These are phyloP conservation scores for Sphaceloma murrayae DNA, from an alignment of 2,329 filamentous ascomycete species.

Conservation along the genomic window DNA sequence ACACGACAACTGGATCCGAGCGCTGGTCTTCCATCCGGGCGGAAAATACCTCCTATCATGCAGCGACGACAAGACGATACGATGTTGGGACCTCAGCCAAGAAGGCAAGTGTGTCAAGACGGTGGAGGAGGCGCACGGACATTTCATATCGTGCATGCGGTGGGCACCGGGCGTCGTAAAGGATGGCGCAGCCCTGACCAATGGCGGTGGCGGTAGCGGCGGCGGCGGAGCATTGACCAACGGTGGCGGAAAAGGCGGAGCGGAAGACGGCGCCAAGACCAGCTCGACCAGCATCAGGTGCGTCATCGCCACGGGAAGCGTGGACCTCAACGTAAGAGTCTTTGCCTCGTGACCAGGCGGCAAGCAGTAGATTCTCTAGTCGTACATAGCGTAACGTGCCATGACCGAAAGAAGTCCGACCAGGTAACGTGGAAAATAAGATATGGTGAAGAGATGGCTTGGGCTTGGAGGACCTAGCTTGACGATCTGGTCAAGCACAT, in stretches of 20 bases:
- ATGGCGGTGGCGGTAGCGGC: conserved; percentile 26
- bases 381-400: conserved; percentile 12
- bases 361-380: conserved; percentile 1
- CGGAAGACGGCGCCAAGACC: conserved; percentile 38
- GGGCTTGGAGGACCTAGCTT: conserved; percentile 4
- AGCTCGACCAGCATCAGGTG: conserved; percentile 58
- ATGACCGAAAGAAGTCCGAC: conserved; percentile 12
- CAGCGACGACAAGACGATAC: conserved; percentile 80
- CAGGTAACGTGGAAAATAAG: no score
- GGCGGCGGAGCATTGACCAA: no score
- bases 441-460: neutral
- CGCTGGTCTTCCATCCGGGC: conserved; percentile 77
- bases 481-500: no score
- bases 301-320: conserved; percentile 77
- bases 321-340: conserved; percentile 69
- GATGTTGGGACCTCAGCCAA: conserved; percentile 88
- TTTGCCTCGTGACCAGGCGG: conserved; percentile 51
- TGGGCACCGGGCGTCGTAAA: conserved; percentile 75
- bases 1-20: conserved; percentile 91
- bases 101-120: conserved; percentile 84
- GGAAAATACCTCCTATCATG: conserved; percentile 83
- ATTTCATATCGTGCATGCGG: conserved; percentile 76
- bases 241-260: conserved; percentile 36
- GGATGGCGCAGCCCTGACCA: conserved; percentile 36
- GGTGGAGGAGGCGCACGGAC: conserved; percentile 64